These are phyloP conservation scores for Pichia sp. DNA, from an alignment of 1,139 yeast genomes.

Conservation along the genomic window DNA sequence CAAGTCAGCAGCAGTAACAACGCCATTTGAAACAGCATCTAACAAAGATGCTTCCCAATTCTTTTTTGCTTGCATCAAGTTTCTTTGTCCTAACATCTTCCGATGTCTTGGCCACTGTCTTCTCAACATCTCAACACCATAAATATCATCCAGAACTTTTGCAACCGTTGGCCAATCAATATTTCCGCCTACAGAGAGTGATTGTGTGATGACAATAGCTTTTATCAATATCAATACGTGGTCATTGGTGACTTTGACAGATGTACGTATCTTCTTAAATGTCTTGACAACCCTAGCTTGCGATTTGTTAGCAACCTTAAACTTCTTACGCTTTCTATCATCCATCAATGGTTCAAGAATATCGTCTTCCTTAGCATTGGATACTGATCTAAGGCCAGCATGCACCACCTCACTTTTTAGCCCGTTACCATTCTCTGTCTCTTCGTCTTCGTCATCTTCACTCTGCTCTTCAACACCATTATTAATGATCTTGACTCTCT, in stretches of 20 bases:
- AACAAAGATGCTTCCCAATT: slow-evolving; percentile 58
- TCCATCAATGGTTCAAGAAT: slow-evolving; percentile 26
- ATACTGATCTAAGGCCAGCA: neutral
- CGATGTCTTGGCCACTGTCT: slow-evolving; percentile 63
- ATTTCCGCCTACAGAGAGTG: slow-evolving; percentile 43
- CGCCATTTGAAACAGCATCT: slow-evolving; percentile 48
- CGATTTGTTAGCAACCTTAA: slow-evolving; percentile 15
- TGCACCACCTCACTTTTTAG: neutral
- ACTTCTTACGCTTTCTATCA: slow-evolving; percentile 28
- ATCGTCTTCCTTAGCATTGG: slow-evolving; percentile 16
- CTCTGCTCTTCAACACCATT: neutral
- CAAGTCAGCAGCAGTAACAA: slow-evolving; percentile 42
- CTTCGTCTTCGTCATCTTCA: neutral
- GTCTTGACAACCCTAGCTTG: slow-evolving; percentile 22
- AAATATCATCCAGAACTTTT: slow-evolving; percentile 38
- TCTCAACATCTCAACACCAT: slow-evolving; percentile 38
- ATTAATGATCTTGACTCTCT: slow-evolving; percentile 1
- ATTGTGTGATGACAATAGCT: slow-evolving; percentile 59
- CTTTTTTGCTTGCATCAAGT: slow-evolving; percentile 48
- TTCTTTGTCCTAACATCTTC: slow-evolving; percentile 52
- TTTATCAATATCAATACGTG: slow-evolving; percentile 30
- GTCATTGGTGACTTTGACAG: slow-evolving; percentile 22
- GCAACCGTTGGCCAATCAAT: slow-evolving; percentile 62
- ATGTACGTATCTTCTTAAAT: slow-evolving; percentile 28
- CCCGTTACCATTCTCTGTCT: slow-evolving; percentile 3